These are phyloP conservation scores for Fusarium sp. DNA, from an alignment of 2,329 filamentous ascomycete genomes.

Conservation along the genomic window DNA sequence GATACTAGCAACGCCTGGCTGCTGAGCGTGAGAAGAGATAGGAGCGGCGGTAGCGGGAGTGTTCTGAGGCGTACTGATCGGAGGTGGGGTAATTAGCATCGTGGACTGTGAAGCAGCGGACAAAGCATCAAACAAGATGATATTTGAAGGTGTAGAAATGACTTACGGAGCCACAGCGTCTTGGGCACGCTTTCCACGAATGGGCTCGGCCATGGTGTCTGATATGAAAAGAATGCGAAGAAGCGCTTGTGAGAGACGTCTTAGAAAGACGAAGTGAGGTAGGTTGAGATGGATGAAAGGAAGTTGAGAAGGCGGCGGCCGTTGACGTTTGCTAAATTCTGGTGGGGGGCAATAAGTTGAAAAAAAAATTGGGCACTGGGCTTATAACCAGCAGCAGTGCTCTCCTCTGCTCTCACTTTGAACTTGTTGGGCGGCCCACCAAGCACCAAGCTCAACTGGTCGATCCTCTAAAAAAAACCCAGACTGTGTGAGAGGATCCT, in stretches of 20 bases:
- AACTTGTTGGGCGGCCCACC: constrained; percentile 47
- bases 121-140: constrained; percentile 35
- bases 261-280: constrained; percentile 41
- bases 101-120: constrained; percentile 32
- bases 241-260: constrained; percentile 45
- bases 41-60: constrained; percentile 95
- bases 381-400: constrained; percentile 38
- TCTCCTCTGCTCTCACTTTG: constrained; percentile 15
- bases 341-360: constrained; percentile 51
- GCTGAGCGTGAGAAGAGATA: constrained; percentile 96
- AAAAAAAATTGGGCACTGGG: constrained; percentile 50
- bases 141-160: constrained; percentile 23
- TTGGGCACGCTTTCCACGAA: constrained; percentile 70
- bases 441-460: constrained; percentile 44
- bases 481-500: constrained; percentile 39
- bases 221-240: constrained; percentile 41
- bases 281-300: constrained; percentile 46
- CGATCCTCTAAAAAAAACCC: constrained; percentile 39
- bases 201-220: constrained; percentile 68
- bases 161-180: constrained; percentile 67
- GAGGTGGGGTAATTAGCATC: constrained; percentile 53
- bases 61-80: constrained; percentile 94
- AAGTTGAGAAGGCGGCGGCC: constrained; percentile 49
- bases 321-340: constrained; percentile 53
- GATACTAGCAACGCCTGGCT: constrained; percentile 93